Evolutionary conservation across 1,139 yeast genomes (phyloP).

Genomic region (Diutina neorugosa): DNA sequence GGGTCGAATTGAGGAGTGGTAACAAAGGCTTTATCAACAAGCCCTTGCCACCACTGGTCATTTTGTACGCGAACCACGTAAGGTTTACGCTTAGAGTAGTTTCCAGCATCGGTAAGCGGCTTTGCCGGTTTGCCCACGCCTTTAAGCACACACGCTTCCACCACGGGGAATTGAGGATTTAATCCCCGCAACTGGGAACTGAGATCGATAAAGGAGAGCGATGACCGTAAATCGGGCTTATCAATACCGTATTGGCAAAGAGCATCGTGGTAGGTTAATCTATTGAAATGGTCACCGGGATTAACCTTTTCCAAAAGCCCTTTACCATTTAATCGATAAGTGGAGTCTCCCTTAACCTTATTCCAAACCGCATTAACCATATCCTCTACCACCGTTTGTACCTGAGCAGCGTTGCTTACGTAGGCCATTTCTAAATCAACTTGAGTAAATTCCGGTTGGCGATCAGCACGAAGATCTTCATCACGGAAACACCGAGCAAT

Average conservation of each 20-base stretch:
- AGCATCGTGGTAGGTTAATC: conserved; percentile 53
- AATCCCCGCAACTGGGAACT: conserved; percentile 25
- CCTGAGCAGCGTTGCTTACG: conserved; percentile 53
- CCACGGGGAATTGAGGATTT: conserved; percentile 36
- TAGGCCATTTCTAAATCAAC: conserved; percentile 90
- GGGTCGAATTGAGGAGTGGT: not conserved
- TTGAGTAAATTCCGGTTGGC: conserved; percentile 98
- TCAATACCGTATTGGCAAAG: conserved; percentile 76
- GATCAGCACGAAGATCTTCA: conserved; percentile 85
- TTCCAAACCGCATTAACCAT: conserved; percentile 48
- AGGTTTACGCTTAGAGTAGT: not conserved
- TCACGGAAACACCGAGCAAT: conserved; percentile 91
- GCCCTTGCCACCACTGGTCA: not conserved
- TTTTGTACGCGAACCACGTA: not conserved
- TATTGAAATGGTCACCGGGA: conserved; percentile 5
- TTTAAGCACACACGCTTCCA: conserved; percentile 60
- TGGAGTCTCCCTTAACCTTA: conserved; percentile 21
- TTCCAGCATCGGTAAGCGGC: not conserved
- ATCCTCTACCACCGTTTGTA: conserved; percentile 50
- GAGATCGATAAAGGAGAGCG: conserved; percentile 38
- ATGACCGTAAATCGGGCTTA: conserved; percentile 80
- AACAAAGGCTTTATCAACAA: not conserved
- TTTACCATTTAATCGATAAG: conserved; percentile 19
- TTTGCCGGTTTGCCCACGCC: conserved; percentile 17
- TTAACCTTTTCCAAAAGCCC: conserved; percentile 15